Percentiles rank a stretch among this genome's conserved stretches.
These are phyloP conservation scores for Hygrophoropsis aurantiaca DNA, from an alignment of 768 basidiomycete genomes.

Conservation along the genomic window DNA sequence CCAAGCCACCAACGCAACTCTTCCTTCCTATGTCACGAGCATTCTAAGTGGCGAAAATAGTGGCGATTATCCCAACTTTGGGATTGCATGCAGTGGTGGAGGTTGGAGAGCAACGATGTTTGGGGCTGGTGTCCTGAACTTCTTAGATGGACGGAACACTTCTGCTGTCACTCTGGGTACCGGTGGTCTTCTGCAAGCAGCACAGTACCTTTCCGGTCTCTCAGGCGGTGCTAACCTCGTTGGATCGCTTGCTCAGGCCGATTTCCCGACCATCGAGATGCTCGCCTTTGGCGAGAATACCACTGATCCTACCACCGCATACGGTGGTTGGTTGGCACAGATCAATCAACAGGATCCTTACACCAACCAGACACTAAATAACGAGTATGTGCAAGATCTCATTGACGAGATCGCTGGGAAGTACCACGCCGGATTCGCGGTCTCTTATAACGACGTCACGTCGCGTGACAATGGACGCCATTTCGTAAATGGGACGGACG, in stretches of 20 bases:
- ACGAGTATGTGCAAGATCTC: constrained; percentile 12
- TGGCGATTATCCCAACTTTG: constrained; percentile 9
- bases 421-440: constrained; percentile 6
- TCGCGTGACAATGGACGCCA: constrained; percentile 5
- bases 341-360: constrained; percentile 10
- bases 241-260: constrained; percentile 27
- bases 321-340: constrained; percentile 20
- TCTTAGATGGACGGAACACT: constrained; percentile 31
- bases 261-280: constrained; percentile 23
- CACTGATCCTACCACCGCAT: constrained; percentile 1
- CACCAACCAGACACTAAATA: constrained; percentile 11
- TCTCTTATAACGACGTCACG: constrained; percentile 10
- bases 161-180: constrained; percentile 26
- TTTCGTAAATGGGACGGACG: constrained; percentile 21
- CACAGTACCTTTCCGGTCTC: constrained; percentile 38
- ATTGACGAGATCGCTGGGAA: constrained; percentile 19
- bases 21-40: constrained; percentile 25
- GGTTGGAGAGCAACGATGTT: constrained; percentile 39
- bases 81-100: constrained; percentile 41
- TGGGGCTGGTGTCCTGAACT: constrained; percentile 31
- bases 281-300: constrained; percentile 16
- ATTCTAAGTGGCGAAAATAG: constrained; percentile 16
- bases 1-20: constrained; percentile 14
- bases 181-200: constrained; percentile 36
- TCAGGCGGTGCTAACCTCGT: constrained; percentile 22